Percentiles rank a stretch among this genome's conserved stretches.
Conservation (phyloP, 257 asterid genomes). For the Rauvolfia tetraphylla region DNA sequence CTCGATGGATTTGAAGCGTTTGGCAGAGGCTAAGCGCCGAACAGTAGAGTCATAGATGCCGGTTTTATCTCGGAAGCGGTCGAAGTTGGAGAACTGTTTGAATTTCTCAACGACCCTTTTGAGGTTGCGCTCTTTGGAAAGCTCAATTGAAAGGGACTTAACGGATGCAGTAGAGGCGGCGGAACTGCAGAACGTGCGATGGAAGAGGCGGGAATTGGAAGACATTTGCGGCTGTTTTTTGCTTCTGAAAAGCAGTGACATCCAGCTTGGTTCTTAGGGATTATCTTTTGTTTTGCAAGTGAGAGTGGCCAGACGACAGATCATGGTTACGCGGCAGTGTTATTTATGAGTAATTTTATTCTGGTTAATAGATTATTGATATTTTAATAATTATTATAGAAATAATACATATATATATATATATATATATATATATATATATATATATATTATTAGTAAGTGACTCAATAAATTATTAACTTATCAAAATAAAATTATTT, state of each 20-base stretch:
- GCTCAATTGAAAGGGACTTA: conserved; percentile 21
- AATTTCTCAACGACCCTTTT: conserved; percentile 35
- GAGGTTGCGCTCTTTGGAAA: conserved; percentile 37
- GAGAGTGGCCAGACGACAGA: too few relatives aligned
- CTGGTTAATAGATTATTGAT: too few relatives aligned
- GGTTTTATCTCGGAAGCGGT: conserved; percentile 35
- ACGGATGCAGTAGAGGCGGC: conserved; percentile 10
- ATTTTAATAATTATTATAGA: too few relatives aligned
- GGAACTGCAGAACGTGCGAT: conserved; percentile 25
- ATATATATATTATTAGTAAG: too few relatives aligned
- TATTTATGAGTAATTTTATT: too few relatives aligned
- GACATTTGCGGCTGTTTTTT: conserved; percentile 10
- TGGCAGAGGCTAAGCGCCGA: conserved; percentile 39
- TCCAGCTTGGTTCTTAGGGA: not conserved
- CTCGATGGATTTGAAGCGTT: conserved; percentile 35
- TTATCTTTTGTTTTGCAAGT: not conserved
- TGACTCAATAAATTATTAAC: too few relatives aligned
- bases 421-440: too few relatives aligned
- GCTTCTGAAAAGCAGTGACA: not conserved
- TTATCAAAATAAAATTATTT: too few relatives aligned
- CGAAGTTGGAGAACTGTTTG: conserved; percentile 29
- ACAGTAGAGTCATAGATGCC: conserved; percentile 39
- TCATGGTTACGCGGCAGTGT: too few relatives aligned
- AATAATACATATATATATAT: too few relatives aligned
- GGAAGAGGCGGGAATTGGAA: conserved; percentile 20